phyloP scores from a whole-genome alignment of 192 early-diverging fungal species.

The Rhizophagus clarus region DNA sequence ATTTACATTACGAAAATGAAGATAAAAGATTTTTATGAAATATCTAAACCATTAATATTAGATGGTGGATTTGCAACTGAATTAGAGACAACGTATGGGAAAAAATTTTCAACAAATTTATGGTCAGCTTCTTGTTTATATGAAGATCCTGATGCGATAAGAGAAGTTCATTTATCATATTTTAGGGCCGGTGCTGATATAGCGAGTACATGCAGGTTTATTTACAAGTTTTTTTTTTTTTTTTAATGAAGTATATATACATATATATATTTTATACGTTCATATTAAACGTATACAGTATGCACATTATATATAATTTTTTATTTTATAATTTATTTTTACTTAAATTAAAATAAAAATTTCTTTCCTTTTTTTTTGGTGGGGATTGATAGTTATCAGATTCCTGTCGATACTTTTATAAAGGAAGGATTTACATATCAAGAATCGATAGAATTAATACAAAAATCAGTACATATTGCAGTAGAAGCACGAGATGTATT shows the following conservation, averaged over 20 bases:
- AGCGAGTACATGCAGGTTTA: conserved; percentile 47
- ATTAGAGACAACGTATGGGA: background rate
- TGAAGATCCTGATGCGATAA: conserved; percentile 43
- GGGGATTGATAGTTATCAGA: conserved; percentile 53
- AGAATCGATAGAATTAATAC: conserved; percentile 41
- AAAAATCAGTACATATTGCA: conserved; percentile 45
- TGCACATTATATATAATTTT: too few species aligned
- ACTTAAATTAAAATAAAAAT: too few species aligned
- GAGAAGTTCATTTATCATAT: conserved; percentile 46
- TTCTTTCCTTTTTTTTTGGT: background rate
- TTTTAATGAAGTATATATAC: background rate
- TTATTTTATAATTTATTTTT: background rate
- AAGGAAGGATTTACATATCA: conserved; percentile 40
- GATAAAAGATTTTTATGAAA: background rate
- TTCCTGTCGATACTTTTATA: conserved; percentile 45
- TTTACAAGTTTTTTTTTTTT: too few species aligned
- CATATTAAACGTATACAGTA: too few species aligned
- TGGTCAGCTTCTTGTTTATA: conserved; percentile 47
- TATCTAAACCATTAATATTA: conserved; percentile 36
- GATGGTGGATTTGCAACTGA: conserved; percentile 53
- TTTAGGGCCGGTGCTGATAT: conserved; percentile 59
- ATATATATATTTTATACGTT: too few species aligned
- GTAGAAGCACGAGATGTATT: conserved; percentile 50
- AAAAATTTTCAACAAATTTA: conserved; percentile 42
- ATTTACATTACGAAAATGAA: too few species aligned